Conservation (phyloP, 73 alveolate species). For the Paramecium tetraurelia region DNA sequence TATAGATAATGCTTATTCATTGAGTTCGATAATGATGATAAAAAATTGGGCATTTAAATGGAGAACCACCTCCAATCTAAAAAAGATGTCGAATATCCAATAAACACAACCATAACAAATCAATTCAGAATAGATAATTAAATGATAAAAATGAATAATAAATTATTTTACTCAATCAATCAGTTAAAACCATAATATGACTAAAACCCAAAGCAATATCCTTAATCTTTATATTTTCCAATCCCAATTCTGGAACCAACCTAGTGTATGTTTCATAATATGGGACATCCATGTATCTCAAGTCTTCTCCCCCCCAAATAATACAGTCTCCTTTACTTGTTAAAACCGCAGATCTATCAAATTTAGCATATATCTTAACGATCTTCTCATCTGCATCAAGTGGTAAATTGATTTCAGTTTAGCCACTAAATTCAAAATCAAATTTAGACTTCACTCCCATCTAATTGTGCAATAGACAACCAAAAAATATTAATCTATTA, state of each 20-base stretch:
- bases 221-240: background rate
- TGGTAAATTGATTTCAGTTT: conserved; percentile 1
- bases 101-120: background rate
- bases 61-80: conserved; percentile 2
- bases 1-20: conserved; percentile 41
- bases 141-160: background rate
- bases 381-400: background rate
- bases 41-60: conserved; percentile 42
- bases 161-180: background rate
- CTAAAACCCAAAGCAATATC: conserved; percentile 43
- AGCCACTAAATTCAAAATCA: conserved; percentile 26
- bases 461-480: background rate
- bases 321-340: conserved; percentile 32
- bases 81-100: background rate
- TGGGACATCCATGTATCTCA: background rate
- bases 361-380: conserved; percentile 20
- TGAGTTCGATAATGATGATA: conserved; percentile 22
- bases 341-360: conserved; percentile 39
- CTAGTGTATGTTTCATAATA: conserved; percentile 22
- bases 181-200: conserved; percentile 22
- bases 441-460: background rate
- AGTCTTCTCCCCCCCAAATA: conserved; percentile 35
- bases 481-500: conserved; percentile 11
- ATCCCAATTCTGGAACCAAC: background rate
- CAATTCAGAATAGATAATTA: background rate